Conservation (phyloP, 2,329 filamentous ascomycete genomes). For the Fusarium falciforme region DNA sequence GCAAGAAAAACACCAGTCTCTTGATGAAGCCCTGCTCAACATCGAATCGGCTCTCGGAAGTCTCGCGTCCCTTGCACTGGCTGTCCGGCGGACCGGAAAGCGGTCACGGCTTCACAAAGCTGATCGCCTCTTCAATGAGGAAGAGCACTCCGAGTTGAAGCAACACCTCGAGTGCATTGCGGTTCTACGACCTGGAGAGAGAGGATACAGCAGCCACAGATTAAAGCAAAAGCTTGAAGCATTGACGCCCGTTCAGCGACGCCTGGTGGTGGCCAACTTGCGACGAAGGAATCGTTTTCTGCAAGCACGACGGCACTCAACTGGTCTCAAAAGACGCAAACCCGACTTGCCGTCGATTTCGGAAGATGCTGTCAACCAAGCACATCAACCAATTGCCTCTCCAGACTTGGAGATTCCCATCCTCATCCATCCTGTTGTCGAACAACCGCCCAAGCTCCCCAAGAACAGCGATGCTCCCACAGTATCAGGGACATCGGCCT, state of each 20-base stretch:
- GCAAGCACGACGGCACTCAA: neutral
- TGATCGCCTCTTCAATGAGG: neutral
- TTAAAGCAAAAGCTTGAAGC: neutral
- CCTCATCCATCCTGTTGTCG: neutral
- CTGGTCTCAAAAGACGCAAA: neutral
- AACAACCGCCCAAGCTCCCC: neutral
- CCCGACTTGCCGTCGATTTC: neutral
- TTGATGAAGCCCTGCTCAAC: neutral
- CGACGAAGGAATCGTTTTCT: neutral
- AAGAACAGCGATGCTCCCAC: neutral
- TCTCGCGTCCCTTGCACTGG: neutral
- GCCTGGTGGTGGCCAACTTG: neutral
- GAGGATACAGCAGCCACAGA: neutral
- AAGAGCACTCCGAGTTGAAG: neutral
- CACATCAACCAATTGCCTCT: neutral
- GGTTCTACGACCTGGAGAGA: neutral
- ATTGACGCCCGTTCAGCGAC: neutral
- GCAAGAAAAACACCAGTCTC: neutral
- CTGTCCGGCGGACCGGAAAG: neutral
- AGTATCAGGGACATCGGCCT: neutral
- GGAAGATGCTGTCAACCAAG: neutral
- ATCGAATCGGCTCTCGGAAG: neutral
- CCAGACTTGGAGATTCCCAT: neutral
- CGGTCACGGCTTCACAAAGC: neutral
- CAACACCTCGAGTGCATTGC: neutral